Percentiles rank a stretch among this genome's conserved stretches.
Conservation (phyloP, 2,329 filamentous ascomycete species). For the Triangularia setosa region DNA sequence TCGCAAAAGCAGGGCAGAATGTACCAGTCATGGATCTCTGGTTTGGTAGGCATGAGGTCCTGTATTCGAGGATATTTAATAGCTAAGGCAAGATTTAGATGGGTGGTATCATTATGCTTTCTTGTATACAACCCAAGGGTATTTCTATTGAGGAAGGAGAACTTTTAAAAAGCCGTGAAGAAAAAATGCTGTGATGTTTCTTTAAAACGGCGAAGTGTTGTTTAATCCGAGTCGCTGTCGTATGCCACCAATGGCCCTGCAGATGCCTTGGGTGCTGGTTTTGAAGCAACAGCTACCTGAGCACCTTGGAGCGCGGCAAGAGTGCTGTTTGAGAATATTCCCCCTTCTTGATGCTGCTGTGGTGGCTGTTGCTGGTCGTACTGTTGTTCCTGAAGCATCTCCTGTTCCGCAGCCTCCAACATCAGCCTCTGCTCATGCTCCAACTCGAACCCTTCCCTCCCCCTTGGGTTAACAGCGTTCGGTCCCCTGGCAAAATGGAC, state of each 20-base stretch:
- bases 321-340: constrained; percentile 79
- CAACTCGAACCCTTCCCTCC: constrained; percentile 57
- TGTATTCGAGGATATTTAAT: constrained; percentile 86
- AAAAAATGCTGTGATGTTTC: neutral
- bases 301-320: constrained; percentile 69
- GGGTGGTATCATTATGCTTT: constrained; percentile 14
- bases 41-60: constrained; percentile 75
- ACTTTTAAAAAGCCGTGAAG: too few relatives aligned
- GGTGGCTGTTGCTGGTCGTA: constrained; percentile 27
- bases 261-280: constrained; percentile 48
- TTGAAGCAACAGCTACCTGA: constrained; percentile 51
- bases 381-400: constrained; percentile 38
- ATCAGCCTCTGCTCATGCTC: constrained; percentile 59
- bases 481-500: constrained; percentile 85
- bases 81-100: constrained; percentile 46
- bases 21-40: constrained; percentile 78
- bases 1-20: constrained; percentile 68
- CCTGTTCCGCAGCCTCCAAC: constrained; percentile 53
- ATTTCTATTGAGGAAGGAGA: too few relatives aligned
- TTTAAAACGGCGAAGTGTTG: neutral
- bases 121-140: neutral
- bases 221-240: constrained; percentile 60
- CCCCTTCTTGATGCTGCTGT: constrained; percentile 39
- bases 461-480: constrained; percentile 59
- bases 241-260: constrained; percentile 80